phyloP scores from a whole-genome alignment of 2,329 filamentous ascomycete species.

The Myriosclerotinia curreyana region DNA sequence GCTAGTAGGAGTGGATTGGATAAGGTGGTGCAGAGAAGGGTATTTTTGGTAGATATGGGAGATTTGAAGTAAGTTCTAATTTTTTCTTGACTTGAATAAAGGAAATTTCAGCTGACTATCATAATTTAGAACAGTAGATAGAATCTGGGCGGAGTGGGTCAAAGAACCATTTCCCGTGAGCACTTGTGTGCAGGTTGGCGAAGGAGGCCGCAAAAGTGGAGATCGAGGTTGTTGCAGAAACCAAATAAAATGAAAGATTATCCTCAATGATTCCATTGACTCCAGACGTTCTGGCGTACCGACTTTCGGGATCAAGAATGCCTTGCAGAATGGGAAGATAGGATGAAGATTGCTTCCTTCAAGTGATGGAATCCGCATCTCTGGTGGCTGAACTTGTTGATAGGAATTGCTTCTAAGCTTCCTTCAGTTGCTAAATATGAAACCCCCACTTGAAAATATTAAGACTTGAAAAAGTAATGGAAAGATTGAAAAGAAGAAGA shows the following conservation, averaged over 20 bases:
- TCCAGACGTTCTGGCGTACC: background rate
- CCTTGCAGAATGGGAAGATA: background rate
- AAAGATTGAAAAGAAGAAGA: background rate
- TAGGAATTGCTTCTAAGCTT: background rate
- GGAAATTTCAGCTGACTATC: background rate
- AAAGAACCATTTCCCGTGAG: constrained; percentile 19
- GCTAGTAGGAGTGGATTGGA: constrained; percentile 14
- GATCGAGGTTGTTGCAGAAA: constrained; percentile 20
- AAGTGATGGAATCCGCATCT: background rate
- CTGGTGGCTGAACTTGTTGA: background rate
- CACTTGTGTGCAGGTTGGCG: constrained; percentile 18
- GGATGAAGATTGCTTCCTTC: background rate
- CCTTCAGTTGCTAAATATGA: background rate
- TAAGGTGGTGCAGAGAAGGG: constrained; percentile 18
- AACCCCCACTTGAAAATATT: background rate
- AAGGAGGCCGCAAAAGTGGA: constrained; percentile 18
- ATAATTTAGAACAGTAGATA: constrained; percentile 8
- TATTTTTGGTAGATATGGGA: constrained; percentile 16
- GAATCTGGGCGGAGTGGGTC: constrained; percentile 20
- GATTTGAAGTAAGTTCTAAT: constrained; percentile 17
- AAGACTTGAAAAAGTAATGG: no score
- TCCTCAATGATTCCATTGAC: no score
- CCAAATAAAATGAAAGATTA: constrained; percentile 10
- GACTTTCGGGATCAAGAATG: background rate
- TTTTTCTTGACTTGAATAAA: background rate